Evolutionary conservation across 176 grass and related monocot genomes (phyloP).

Genomic region (Ensete ventricosum): DNA sequence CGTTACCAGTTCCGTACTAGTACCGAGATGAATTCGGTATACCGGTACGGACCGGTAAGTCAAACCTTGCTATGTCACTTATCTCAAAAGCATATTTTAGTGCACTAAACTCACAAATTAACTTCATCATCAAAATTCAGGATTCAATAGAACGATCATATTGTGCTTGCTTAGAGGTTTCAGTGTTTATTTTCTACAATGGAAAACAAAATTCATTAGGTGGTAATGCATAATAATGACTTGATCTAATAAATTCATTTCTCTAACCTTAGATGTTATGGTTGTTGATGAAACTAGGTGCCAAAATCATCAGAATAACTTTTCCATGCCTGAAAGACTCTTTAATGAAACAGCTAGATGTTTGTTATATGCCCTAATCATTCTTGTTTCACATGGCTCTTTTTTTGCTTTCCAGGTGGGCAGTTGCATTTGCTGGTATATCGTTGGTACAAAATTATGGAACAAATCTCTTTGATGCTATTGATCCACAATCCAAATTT

Average conservation of each 20-base stretch:
- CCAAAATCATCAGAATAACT: neutral
- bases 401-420: slow-evolving; percentile 10
- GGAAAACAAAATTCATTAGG: neutral
- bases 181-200: neutral
- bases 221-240: neutral
- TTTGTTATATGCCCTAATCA: neutral
- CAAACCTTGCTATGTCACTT: no score
- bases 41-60: no score
- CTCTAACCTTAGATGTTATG: neutral
- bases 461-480: slow-evolving; percentile 16
- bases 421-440: slow-evolving; percentile 18
- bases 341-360: neutral
- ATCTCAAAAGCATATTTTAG: no score
- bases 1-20: no score
- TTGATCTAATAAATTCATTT: neutral
- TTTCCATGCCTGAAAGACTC: neutral
- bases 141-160: no score
- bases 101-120: no score
- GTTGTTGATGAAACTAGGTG: neutral
- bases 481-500: slow-evolving; percentile 16
- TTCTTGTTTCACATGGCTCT: no score
- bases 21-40: no score
- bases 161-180: no score
- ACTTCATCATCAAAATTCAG: no score
- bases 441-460: slow-evolving; percentile 16